A percentile compares a stretch with the other conserved stretches of the same genome.
Evolutionary conservation across 208 protist genomes (phyloP).

Genomic region (Leishmania amazonensis): DNA sequence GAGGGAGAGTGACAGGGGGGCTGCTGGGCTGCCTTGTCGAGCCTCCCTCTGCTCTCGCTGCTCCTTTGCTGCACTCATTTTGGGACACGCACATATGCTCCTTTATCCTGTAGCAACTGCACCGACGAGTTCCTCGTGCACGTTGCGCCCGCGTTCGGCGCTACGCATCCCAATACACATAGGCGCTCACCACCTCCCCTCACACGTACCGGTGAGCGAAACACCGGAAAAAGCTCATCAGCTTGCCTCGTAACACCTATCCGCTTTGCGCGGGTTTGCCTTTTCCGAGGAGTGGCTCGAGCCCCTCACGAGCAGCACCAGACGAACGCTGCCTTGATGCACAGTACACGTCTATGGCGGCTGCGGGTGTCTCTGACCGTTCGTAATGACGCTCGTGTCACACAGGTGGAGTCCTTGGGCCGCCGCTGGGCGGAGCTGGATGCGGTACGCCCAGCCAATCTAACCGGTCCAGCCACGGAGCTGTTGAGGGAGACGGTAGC

Average conservation of each 20-base stretch:
- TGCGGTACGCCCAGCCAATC: constrained; percentile 2
- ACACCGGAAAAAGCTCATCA: too few species aligned
- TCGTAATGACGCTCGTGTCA: not conserved
- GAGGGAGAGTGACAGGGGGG: not conserved
- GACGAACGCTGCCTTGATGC: not conserved
- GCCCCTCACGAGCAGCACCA: not conserved
- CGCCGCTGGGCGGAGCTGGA: constrained; percentile 26
- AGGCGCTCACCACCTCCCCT: not conserved
- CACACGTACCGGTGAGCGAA: not conserved
- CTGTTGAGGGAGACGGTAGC: constrained; percentile 41
- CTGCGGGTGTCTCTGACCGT: constrained; percentile 5
- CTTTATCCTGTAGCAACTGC: not conserved
- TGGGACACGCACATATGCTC: not conserved
- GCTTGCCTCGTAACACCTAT: not conserved
- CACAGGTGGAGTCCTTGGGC: constrained; percentile 1
- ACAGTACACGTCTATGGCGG: not conserved
- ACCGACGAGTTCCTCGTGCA: not conserved
- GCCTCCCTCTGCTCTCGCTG: not conserved
- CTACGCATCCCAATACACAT: not conserved
- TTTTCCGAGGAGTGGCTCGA: not conserved
- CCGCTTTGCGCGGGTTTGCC: not conserved
- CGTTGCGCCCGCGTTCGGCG: not conserved
- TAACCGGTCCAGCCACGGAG: constrained; percentile 12
- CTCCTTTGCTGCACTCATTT: not conserved
- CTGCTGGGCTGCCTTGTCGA: not conserved